Conservation (phyloP, 371 early-diverging fungal genomes). For the Zancudomyces culisetae region DNA sequence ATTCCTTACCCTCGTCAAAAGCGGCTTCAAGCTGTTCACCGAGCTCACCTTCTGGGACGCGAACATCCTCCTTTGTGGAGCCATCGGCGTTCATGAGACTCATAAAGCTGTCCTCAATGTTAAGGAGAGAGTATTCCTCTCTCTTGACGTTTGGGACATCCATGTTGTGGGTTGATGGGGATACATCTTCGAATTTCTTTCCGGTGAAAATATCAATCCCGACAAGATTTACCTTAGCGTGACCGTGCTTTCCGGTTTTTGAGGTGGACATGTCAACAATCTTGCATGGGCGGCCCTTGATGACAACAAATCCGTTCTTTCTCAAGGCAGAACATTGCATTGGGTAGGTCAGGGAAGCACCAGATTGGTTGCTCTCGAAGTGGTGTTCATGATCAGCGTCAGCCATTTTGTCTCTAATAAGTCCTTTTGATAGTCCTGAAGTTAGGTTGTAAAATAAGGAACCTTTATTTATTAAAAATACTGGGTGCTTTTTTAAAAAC, state of each 20-base stretch:
- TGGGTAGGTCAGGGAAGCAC: conserved; percentile 88
- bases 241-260: conserved; percentile 98
- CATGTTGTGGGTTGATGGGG: conserved; percentile 99
- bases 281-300: conserved; percentile 98
- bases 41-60: conserved; percentile 72
- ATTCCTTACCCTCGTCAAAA: conserved; percentile 61
- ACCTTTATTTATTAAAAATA: too few species aligned
- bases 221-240: conserved; percentile 96
- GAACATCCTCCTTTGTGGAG: conserved; percentile 86
- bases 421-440: too few species aligned
- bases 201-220: conserved; percentile 93
- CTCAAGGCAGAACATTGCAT: conserved; percentile 97
- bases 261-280: conserved; percentile 93
- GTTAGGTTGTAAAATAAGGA: too few species aligned
- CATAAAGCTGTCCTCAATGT: conserved; percentile 86
- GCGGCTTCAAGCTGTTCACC: conserved; percentile 52
- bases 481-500: too few species aligned
- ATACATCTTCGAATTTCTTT: conserved; percentile 89
- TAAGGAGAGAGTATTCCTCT: conserved; percentile 62
- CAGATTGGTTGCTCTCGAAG: conserved; percentile 54
- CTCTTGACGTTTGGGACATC: conserved; percentile 89
- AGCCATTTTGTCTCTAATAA: too few species aligned
- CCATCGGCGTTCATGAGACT: conserved; percentile 63
- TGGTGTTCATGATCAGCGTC: conserved; percentile 32
- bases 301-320: conserved; percentile 93